Conservation (phyloP, 75 land plant genomes). For the Pinus taeda region DNA sequence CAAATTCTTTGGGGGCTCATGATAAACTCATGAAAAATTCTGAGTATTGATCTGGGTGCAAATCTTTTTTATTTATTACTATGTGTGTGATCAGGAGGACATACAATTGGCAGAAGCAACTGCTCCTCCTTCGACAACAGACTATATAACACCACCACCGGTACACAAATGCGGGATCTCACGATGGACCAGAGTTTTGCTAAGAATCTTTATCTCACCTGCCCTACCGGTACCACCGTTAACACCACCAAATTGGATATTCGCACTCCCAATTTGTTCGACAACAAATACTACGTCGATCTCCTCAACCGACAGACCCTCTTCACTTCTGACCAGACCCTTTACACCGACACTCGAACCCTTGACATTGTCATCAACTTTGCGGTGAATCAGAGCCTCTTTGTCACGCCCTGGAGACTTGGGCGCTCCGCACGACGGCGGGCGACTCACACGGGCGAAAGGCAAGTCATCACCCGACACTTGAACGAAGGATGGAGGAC, state of each 20-base stretch:
- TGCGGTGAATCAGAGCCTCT: slow-evolving; percentile 37
- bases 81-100: slow-evolving; percentile 14
- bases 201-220: slow-evolving; percentile 24
- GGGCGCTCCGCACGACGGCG: too few species aligned
- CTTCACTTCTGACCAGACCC: slow-evolving; percentile 67
- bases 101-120: slow-evolving; percentile 25
- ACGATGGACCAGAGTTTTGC: slow-evolving; percentile 23
- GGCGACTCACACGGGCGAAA: too few species aligned
- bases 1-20: too few species aligned
- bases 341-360: slow-evolving; percentile 39
- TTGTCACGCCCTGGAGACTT: too few species aligned
- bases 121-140: slow-evolving; percentile 14
- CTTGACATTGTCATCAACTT: slow-evolving; percentile 30
- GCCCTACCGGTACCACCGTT: slow-evolving; percentile 28
- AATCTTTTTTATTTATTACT: not conserved
- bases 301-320: slow-evolving; percentile 50
- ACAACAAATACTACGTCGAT: slow-evolving; percentile 69
- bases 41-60: not conserved
- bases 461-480: too few species aligned
- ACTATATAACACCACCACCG: not conserved
- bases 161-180: not conserved
- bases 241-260: slow-evolving; percentile 38
- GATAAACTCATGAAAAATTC: not conserved
- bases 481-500: too few species aligned
- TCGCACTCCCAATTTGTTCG: slow-evolving; percentile 46